These are phyloP conservation scores for Calonectria hongkongensis DNA, from an alignment of 2,329 filamentous ascomycete genomes.

Conservation along the genomic window DNA sequence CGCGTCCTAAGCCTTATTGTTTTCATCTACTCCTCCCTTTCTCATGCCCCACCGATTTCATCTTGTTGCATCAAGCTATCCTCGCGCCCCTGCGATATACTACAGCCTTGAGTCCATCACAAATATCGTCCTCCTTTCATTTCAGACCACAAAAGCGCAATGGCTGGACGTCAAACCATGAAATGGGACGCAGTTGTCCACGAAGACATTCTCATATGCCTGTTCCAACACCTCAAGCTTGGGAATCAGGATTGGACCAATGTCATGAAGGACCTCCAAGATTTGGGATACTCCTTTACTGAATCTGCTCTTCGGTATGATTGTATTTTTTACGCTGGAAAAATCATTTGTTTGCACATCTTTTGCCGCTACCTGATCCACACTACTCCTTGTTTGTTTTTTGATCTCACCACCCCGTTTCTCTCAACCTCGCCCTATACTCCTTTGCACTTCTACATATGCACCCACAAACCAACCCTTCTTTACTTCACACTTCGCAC, in stretches of 20 bases:
- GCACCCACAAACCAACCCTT: conserved; percentile 2
- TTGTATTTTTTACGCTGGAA: conserved; percentile 16
- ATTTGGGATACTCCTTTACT: conserved; percentile 63
- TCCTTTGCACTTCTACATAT: conserved; percentile 28
- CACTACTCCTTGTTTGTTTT: conserved; percentile 21
- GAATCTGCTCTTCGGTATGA: conserved; percentile 65
- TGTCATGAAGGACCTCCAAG: conserved; percentile 62
- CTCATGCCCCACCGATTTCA: conserved; percentile 27
- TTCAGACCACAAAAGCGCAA: conserved; percentile 35
- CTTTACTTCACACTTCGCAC: background rate
- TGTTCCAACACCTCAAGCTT: conserved; percentile 62
- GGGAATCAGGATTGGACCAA: conserved; percentile 57
- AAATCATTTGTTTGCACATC: conserved; percentile 12
- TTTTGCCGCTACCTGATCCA: conserved; percentile 11
- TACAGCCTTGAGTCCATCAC: background rate
- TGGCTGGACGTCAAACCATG: conserved; percentile 58
- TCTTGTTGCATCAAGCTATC: background rate
- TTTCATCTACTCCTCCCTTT: conserved; percentile 26
- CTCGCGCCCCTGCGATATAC: conserved; percentile 11
- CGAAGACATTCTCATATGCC: conserved; percentile 65
- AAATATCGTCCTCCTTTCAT: background rate
- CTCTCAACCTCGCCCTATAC: conserved; percentile 13
- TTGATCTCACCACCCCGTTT: conserved; percentile 34
- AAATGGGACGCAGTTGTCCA: conserved; percentile 66
- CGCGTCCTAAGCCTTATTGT: conserved; percentile 24